phyloP scores from a whole-genome alignment of 441 rosid species.

The Gossypium gossypioides region DNA sequence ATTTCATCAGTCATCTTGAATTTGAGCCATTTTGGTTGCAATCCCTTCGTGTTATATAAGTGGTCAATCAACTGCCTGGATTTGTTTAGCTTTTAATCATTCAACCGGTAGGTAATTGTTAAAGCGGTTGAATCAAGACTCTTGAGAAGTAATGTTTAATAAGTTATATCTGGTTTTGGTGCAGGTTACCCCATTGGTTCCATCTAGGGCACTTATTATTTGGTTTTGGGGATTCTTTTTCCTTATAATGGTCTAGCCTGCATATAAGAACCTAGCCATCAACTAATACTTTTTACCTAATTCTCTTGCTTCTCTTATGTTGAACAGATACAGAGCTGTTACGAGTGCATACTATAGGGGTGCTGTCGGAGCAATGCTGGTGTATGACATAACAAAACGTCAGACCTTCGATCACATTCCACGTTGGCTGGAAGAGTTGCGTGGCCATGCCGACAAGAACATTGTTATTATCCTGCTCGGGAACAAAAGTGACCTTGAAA shows the following conservation, averaged over 20 bases:
- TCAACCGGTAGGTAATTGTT: not conserved
- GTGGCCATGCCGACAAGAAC: conserved; percentile 68
- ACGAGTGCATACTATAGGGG: conserved; percentile 72
- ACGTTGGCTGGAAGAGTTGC: conserved; percentile 64
- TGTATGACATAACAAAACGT: conserved; percentile 46
- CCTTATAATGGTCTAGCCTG: not conserved
- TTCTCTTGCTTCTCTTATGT: conserved; percentile 3
- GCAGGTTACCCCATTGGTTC: not conserved
- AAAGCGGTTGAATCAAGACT: not conserved
- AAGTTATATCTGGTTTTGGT: not conserved
- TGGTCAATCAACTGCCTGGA: not conserved
- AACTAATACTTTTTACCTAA: not conserved
- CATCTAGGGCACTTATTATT: not conserved
- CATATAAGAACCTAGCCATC: not conserved
- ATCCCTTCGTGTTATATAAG: not conserved
- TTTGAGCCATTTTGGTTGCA: not conserved
- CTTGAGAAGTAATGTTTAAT: not conserved
- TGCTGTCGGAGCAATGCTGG: conserved; percentile 67
- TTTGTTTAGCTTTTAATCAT: not conserved
- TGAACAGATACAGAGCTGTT: conserved; percentile 64
- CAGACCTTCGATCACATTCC: conserved; percentile 63
- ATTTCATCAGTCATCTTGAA: not conserved
- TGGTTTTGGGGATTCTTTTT: not conserved
- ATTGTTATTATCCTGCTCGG: conserved; percentile 55
- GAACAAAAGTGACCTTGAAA: conserved; percentile 52